Conservation (phyloP, 345 rosid species). For the Theobroma cacao region DNA sequence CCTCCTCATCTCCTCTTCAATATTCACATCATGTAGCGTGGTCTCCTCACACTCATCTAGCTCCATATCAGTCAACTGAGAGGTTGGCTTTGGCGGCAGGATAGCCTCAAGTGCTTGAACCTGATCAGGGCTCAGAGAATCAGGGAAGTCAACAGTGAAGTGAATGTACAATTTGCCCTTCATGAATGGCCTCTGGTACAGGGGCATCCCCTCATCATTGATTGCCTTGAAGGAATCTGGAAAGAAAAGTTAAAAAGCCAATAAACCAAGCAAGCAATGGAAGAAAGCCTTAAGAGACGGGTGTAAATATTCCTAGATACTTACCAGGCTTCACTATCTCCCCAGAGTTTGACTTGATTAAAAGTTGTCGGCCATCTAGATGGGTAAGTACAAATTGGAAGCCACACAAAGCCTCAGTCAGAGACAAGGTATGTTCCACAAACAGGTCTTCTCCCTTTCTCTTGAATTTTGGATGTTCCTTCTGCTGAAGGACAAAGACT, state of each 20-base stretch:
- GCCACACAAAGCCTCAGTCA: conserved; percentile 90
- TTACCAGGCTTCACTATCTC: conserved; percentile 89
- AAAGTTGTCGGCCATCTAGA: conserved; percentile 84
- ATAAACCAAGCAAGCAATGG: background rate
- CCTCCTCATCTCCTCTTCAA: conserved; percentile 87
- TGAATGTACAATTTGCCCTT: conserved; percentile 89
- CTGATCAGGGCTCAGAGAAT: conserved; percentile 64
- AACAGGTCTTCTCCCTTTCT: conserved; percentile 83
- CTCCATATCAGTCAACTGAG: conserved; percentile 70
- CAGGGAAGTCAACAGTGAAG: conserved; percentile 87
- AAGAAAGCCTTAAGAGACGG: background rate
- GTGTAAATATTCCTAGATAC: background rate
- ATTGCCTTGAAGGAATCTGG: conserved; percentile 80
- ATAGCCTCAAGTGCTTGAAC: conserved; percentile 63
- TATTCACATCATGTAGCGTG: conserved; percentile 77
- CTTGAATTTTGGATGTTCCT: conserved; percentile 87
- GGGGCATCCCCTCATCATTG: conserved; percentile 87
- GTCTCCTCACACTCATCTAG: conserved; percentile 90
- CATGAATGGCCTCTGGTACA: conserved; percentile 77
- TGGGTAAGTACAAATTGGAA: conserved; percentile 77
- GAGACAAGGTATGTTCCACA: conserved; percentile 74
- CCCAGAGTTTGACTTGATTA: conserved; percentile 78
- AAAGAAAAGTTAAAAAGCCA: background rate
- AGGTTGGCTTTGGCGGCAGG: conserved; percentile 47
- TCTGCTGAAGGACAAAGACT: conserved; percentile 80